Evolutionary conservation across 1,284 basidiomycete genomes (phyloP), one percentile per base, ranked within the genome.

Genomic region (Phellopilus nigrolimitatus): DNA sequence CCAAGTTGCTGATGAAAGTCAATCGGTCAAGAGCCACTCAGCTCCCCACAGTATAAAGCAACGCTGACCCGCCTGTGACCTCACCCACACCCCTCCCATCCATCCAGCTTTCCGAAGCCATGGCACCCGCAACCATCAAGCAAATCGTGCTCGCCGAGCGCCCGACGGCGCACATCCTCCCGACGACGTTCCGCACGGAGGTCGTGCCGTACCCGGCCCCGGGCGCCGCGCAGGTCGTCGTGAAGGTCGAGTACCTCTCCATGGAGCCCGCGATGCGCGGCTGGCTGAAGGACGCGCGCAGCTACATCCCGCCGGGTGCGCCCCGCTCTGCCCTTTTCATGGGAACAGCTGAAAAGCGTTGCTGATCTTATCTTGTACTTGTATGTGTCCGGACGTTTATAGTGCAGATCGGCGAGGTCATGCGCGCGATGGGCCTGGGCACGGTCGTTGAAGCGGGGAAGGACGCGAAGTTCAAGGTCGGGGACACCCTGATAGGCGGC

Each of bases 261-360:
- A 70, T 93, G 51, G 91, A 93, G 62, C 88, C 91, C 28, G 88
- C 88, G 0, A 92, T 93, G 89, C 79, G 91, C 30, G 84, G 81
- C 8, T 95, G 86, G 77, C 62, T 95, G 47, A 79, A 47, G 47
- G 87, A 91, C 62, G 64, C 62, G 15, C 75, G 86, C 45, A 83
- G 78, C 62, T 89, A 88, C 59, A 42, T 84, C 17, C 77, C 76
- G 15, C 85, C 83, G 3, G 50, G 50, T 52, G 34, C 6, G 25
- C 5, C 3, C 33, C 12, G 17, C 17, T n/a, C n/a, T 21, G n/a
- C 17, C 4, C 7, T 24, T 37, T 27, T 8, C 17, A 9, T n/a
- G n/a, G n/a, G n/a, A n/a, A n/a, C n/a, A n/a, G n/a, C n/a, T n/a
- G n/a, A n/a, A n/a, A n/a, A n/a, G n/a, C n/a, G n/a, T n/a, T n/a